phyloP scores from a whole-genome alignment of 176 grass and related monocot genomes.

The Elymus sibiricus region DNA sequence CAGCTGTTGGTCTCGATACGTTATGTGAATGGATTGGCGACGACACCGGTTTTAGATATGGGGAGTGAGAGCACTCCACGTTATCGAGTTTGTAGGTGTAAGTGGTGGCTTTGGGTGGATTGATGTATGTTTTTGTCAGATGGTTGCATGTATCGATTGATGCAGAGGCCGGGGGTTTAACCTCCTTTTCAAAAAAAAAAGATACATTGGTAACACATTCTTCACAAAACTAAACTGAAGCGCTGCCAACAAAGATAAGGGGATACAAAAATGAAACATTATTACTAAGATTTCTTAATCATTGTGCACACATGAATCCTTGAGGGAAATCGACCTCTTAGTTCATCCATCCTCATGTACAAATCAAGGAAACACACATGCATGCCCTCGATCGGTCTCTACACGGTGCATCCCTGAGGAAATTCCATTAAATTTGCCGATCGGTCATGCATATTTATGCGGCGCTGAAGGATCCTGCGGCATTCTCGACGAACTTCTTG shows the following conservation, averaged over 20 bases:
- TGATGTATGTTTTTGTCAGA: too few relatives aligned
- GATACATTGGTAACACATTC: neutral
- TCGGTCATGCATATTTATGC: conserved; percentile 29
- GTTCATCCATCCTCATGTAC: conserved; percentile 60
- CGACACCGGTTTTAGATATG: too few relatives aligned
- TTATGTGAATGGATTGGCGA: too few relatives aligned
- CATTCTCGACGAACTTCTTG: conserved; percentile 80
- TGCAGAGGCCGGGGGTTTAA: too few relatives aligned
- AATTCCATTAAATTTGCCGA: neutral
- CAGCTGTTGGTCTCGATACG: too few relatives aligned
- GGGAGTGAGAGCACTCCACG: too few relatives aligned
- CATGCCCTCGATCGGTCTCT: neutral
- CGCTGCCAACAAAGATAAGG: neutral
- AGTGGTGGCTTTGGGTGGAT: too few relatives aligned
- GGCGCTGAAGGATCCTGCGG: conserved; percentile 71
- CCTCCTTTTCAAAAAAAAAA: too few relatives aligned
- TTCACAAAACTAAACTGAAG: neutral
- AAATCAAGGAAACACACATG: conserved; percentile 56
- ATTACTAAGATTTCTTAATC: conserved; percentile 20
- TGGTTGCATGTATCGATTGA: too few relatives aligned
- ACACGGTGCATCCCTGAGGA: conserved; percentile 22
- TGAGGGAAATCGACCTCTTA: conserved; percentile 26
- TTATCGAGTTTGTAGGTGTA: too few relatives aligned
- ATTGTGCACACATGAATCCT: neutral
- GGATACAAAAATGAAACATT: neutral